Evolutionary conservation across 192 early-diverging fungal species (phyloP).

Genomic region (Phlyctochytrium planicorne): DNA sequence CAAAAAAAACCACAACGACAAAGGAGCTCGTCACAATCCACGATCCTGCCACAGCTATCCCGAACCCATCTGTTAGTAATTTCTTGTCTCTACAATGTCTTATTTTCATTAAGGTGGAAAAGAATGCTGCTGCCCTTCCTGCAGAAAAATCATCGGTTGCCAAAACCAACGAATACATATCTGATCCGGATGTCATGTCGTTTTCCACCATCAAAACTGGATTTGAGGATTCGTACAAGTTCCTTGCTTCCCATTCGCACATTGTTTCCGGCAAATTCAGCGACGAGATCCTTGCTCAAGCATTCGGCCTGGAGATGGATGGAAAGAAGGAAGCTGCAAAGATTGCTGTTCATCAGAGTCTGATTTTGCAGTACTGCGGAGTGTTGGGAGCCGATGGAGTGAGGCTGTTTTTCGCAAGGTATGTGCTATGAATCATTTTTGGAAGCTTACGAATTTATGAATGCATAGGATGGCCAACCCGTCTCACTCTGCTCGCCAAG

Average conservation of each 20-base stretch:
- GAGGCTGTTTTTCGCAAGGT: conserved; percentile 78
- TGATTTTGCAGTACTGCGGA: conserved; percentile 83
- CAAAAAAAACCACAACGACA: background rate
- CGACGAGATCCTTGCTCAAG: conserved; percentile 84
- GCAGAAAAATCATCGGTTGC: conserved; percentile 27
- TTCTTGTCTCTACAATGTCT: conserved; percentile 16
- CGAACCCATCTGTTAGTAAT: background rate
- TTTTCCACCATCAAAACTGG: conserved; percentile 21
- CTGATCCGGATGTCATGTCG: conserved; percentile 29
- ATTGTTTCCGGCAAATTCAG: conserved; percentile 68
- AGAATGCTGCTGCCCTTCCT: conserved; percentile 2
- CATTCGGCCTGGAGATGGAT: conserved; percentile 73
- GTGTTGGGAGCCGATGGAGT: conserved; percentile 82
- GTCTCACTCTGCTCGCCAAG: conserved; percentile 59
- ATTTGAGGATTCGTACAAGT: conserved; percentile 43
- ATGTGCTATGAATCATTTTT: conserved; percentile 14
- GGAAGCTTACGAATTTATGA: conserved; percentile 10
- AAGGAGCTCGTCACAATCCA: conserved; percentile 18
- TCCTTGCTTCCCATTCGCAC: conserved; percentile 67
- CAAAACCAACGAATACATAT: conserved; percentile 35
- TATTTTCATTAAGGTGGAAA: background rate
- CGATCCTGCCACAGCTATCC: background rate
- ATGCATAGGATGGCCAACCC: conserved; percentile 41
- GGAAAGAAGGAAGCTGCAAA: conserved; percentile 67
- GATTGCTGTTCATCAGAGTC: conserved; percentile 76